Percentiles rank a stretch among this genome's conserved stretches.
phyloP scores from a whole-genome alignment of 257 asterid species.

The Scutellaria galericulata region DNA sequence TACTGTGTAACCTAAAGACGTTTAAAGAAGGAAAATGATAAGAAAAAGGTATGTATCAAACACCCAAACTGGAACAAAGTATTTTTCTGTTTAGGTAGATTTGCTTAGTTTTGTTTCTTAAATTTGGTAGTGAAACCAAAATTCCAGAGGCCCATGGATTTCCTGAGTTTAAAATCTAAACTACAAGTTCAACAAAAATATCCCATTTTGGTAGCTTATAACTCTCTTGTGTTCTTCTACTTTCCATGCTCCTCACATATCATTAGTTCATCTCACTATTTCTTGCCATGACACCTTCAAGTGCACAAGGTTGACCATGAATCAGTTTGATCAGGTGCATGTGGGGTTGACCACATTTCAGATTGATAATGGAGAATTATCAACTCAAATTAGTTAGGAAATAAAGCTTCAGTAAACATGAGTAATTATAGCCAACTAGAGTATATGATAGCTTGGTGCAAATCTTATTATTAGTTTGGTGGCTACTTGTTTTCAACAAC shows the following conservation, averaged over 20 bases:
- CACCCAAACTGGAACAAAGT: too few relatives aligned
- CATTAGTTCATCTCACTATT: not conserved
- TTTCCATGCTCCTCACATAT: not conserved
- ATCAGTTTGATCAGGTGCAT: not conserved
- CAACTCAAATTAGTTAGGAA: not conserved
- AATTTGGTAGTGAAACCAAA: too few relatives aligned
- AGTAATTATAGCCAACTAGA: not conserved
- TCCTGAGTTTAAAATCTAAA: not conserved
- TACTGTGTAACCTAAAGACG: not conserved
- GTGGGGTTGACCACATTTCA: not conserved
- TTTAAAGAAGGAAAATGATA: not conserved
- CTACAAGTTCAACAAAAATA: not conserved
- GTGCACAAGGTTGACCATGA: not conserved
- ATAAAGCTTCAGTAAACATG: not conserved
- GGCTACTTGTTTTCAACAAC: not conserved
- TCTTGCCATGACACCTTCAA: conserved; percentile 4
- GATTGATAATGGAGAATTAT: not conserved
- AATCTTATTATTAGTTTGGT: not conserved
- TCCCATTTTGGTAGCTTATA: not conserved
- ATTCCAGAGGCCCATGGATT: not conserved
- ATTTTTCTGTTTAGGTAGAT: too few relatives aligned
- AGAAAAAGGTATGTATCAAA: not conserved
- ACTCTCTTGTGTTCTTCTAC: not conserved
- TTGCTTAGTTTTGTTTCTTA: too few relatives aligned
- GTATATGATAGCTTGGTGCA: conserved; percentile 9